Conservation (phyloP, 805 yeast species). For the Cyberlindnera subsufficiens region DNA sequence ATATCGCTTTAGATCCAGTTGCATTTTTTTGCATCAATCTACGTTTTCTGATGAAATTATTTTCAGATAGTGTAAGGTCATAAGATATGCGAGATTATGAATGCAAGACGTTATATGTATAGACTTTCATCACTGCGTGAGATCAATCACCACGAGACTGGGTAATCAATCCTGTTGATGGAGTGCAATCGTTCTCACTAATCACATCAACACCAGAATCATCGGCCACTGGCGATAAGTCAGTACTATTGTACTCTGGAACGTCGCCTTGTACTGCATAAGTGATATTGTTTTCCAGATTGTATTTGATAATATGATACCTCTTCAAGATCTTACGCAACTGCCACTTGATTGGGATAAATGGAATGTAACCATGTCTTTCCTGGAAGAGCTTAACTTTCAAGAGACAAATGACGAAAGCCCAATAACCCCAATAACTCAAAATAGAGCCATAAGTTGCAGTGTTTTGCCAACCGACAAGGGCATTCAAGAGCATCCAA, state of each 20-base stretch:
- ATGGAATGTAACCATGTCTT: constrained; percentile 52
- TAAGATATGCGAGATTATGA: neutral
- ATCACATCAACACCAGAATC: constrained; percentile 4
- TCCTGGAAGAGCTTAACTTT: constrained; percentile 46
- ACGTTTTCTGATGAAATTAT: too few relatives aligned
- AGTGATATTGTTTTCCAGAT: constrained; percentile 28
- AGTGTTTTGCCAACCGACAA: constrained; percentile 90
- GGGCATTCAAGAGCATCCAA: constrained; percentile 87
- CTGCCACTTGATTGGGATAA: constrained; percentile 61
- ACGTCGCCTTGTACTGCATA: constrained; percentile 10
- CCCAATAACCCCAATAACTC: constrained; percentile 73
- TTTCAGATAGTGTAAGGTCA: neutral
- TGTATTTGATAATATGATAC: constrained; percentile 26
- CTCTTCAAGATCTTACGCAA: constrained; percentile 42
- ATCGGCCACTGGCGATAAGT: neutral
- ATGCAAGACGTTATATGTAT: too few relatives aligned
- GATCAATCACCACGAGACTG: too few relatives aligned
- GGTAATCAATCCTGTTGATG: neutral
- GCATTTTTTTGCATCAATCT: neutral
- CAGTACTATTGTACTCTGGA: constrained; percentile 8
- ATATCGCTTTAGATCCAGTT: neutral
- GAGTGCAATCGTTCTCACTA: constrained; percentile 5
- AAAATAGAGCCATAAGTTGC: constrained; percentile 87
- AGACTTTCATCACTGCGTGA: too few relatives aligned
- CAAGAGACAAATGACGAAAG: constrained; percentile 40